Percentiles rank a stretch among this genome's conserved stretches.
These are phyloP conservation scores for Fomitopsis serialis DNA, from an alignment of 768 basidiomycete species.

Conservation along the genomic window DNA sequence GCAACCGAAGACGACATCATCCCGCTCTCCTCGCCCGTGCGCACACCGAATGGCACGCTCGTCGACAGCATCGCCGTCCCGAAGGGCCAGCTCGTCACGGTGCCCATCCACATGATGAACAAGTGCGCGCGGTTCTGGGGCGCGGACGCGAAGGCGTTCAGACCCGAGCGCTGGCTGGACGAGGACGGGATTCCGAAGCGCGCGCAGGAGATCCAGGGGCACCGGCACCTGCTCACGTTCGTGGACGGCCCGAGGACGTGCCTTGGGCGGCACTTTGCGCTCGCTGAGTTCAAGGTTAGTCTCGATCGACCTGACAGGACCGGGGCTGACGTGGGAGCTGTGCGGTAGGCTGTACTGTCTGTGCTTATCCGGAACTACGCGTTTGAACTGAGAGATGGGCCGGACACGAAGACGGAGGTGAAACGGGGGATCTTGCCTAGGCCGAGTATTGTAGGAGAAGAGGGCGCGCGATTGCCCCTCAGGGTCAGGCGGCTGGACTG, in stretches of 20 bases:
- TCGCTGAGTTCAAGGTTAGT: constrained; percentile 37
- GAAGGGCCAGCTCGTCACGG: constrained; percentile 5
- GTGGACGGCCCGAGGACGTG: constrained; percentile 41
- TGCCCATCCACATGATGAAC: too few species aligned
- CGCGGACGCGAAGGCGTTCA: too few species aligned
- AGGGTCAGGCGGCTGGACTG: constrained; percentile 17
- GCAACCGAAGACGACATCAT: constrained; percentile 34
- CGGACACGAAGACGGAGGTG: constrained; percentile 26
- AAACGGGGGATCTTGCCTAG: constrained; percentile 14
- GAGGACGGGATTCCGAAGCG: too few species aligned
- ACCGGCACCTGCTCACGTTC: constrained; percentile 38
- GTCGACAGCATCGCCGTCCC: constrained; percentile 11
- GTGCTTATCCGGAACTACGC: constrained; percentile 37
- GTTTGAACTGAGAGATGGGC: constrained; percentile 30
- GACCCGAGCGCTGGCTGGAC: too few species aligned
- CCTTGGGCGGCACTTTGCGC: constrained; percentile 37
- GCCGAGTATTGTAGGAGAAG: constrained; percentile 15
- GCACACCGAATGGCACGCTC: constrained; percentile 20
- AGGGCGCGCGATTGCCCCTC: constrained; percentile 19
- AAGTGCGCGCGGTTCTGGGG: too few species aligned
- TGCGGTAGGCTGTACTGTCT: constrained; percentile 32
- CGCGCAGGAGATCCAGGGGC: constrained; percentile 30
- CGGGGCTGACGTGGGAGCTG: background rate
- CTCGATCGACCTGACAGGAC: background rate
- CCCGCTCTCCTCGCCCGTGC: constrained; percentile 29